A percentile compares a stretch with the other conserved stretches of the same genome.
phyloP scores from a whole-genome alignment of 345 rosid species.

The Moricandia arvensis region DNA sequence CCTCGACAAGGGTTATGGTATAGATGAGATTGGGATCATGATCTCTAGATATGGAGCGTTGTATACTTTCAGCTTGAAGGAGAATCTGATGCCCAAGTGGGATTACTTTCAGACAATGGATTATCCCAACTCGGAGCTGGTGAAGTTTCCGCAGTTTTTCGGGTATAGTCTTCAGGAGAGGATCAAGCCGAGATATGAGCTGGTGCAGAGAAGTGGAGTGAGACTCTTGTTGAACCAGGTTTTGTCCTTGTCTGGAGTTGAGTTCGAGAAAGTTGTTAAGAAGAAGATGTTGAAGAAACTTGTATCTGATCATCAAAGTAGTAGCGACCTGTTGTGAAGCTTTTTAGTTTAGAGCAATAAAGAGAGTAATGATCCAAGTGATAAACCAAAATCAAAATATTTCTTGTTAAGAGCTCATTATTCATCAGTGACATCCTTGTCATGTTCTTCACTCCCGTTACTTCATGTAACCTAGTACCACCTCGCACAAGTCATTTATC shows the following conservation, averaged over 20 bases:
- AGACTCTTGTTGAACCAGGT: conserved; percentile 70
- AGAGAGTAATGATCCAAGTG: background rate
- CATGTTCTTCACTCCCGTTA: no score
- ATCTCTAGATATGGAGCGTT: conserved; percentile 74
- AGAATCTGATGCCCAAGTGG: conserved; percentile 81
- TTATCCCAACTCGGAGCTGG: conserved; percentile 68
- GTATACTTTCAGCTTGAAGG: conserved; percentile 73
- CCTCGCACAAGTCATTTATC: no score
- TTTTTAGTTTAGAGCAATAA: background rate
- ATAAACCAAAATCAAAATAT: no score
- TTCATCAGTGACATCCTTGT: background rate
- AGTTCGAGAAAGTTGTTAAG: conserved; percentile 59
- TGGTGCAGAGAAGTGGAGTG: conserved; percentile 60
- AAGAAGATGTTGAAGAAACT: conserved; percentile 55
- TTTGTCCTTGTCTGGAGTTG: conserved; percentile 51
- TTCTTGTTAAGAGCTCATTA: background rate
- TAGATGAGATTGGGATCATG: conserved; percentile 70
- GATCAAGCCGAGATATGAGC: conserved; percentile 79
- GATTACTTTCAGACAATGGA: conserved; percentile 87
- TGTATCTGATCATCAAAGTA: background rate
- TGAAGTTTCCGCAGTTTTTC: conserved; percentile 86
- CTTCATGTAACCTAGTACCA: no score
- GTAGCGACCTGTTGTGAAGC: background rate
- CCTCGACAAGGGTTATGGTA: conserved; percentile 58
- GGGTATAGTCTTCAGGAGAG: conserved; percentile 82